A percentile compares a stretch with the other conserved stretches of the same genome.
phyloP scores from a whole-genome alignment of 371 early-diverging fungal species.

The Pancytospora epiphaga region DNA sequence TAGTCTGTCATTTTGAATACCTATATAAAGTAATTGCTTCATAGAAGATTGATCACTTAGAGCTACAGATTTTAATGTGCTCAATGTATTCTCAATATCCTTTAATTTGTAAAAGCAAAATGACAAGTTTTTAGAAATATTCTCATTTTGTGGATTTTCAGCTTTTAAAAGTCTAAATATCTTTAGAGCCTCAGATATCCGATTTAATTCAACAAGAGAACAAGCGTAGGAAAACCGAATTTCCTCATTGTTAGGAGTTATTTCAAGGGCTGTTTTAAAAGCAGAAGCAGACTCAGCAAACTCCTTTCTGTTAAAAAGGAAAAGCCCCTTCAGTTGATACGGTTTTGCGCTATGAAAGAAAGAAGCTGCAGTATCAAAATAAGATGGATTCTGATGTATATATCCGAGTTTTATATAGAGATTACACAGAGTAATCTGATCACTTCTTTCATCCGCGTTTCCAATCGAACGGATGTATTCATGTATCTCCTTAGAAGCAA shows the following conservation, averaged over 20 bases:
- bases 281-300: background rate
- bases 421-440: conserved; percentile 12
- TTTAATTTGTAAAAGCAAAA: conserved; percentile 32
- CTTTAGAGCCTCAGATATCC: conserved; percentile 17
- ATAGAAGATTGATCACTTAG: conserved; percentile 13
- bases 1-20: conserved; percentile 11
- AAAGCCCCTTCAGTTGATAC: conserved; percentile 25
- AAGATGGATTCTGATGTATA: conserved; percentile 15
- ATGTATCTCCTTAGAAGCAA: conserved; percentile 13
- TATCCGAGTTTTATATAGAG: conserved; percentile 32
- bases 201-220: conserved; percentile 4
- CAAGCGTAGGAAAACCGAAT: conserved; percentile 37
- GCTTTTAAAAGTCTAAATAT: conserved; percentile 29
- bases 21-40: conserved; percentile 29
- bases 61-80: conserved; percentile 18
- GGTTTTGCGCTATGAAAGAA: conserved; percentile 31
- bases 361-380: conserved; percentile 25
- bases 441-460: background rate
- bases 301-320: conserved; percentile 17
- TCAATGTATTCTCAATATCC: conserved; percentile 30
- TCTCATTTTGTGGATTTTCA: conserved; percentile 30
- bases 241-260: conserved; percentile 25
- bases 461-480: conserved; percentile 8
- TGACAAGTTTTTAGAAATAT: conserved; percentile 30
- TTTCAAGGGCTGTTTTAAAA: conserved; percentile 12